Conservation (phyloP, 179 eudicot species). For the Actinidia arguta region DNA sequence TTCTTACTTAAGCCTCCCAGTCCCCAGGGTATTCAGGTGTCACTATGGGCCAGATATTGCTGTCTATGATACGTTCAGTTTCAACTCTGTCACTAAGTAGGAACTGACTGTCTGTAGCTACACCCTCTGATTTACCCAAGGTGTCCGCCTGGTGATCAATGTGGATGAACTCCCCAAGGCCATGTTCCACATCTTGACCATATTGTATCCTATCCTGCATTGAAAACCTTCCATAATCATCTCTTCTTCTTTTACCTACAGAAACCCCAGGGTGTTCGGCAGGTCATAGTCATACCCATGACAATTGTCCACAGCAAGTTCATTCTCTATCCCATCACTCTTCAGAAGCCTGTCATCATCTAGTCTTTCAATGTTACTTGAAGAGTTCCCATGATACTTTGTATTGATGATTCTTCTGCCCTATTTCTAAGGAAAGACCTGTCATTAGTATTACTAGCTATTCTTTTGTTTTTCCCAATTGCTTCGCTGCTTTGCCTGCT, state of each 20-base stretch:
- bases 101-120: background rate
- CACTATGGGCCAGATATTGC: constrained; percentile 6
- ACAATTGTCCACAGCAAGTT: background rate
- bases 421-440: background rate
- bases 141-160: constrained; percentile 1
- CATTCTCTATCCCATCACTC: constrained; percentile 11
- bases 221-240: background rate
- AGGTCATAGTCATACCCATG: background rate
- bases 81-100: background rate
- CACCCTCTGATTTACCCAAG: constrained; percentile 1
- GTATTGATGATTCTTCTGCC: constrained; percentile 6
- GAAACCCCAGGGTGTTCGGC: background rate
- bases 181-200: background rate
- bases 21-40: background rate
- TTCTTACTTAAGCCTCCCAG: constrained; percentile 20
- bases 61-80: background rate
- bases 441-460: constrained; percentile 16
- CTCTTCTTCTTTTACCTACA: constrained; percentile 12
- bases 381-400: constrained; percentile 1
- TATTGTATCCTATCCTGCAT: constrained; percentile 8
- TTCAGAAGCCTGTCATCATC: constrained; percentile 5
- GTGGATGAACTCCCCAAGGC: background rate
- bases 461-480: constrained; percentile 22
- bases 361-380: background rate
- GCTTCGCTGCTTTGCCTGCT: background rate